Percentiles rank a stretch among this genome's conserved stretches.
Evolutionary conservation across 75 land plant species (phyloP).

Genomic region (Pinus tabuliformis): DNA sequence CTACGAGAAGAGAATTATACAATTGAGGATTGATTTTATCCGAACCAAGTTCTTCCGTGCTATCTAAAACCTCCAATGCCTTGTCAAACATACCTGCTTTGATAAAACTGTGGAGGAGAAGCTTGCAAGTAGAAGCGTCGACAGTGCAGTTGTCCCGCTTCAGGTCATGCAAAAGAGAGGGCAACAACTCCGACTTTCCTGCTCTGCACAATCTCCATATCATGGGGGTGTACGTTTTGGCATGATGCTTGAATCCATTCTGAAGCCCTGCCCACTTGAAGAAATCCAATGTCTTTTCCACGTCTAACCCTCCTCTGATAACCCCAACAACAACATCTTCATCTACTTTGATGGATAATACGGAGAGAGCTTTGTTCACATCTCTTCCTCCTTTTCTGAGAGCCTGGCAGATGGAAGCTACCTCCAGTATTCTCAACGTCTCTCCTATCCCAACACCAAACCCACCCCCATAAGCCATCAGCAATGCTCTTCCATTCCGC

Average conservation of each 20-base stretch:
- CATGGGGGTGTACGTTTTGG: slow-evolving; percentile 1
- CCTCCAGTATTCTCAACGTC: slow-evolving; percentile 8
- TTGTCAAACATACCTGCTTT: slow-evolving; percentile 31
- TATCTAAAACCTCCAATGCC: slow-evolving; percentile 32
- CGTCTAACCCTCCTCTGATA: slow-evolving; percentile 2
- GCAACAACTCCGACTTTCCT: slow-evolving; percentile 1
- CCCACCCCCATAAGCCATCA: not conserved
- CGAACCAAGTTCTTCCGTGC: slow-evolving; percentile 14
- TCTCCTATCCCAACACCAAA: not conserved
- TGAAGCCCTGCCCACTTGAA: slow-evolving; percentile 6
- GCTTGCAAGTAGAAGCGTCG: slow-evolving; percentile 24
- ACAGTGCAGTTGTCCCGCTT: not conserved
- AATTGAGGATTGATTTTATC: slow-evolving; percentile 10
- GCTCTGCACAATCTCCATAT: slow-evolving; percentile 9
- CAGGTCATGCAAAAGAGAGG: not conserved
- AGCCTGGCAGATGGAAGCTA: slow-evolving; percentile 6
- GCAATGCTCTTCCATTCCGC: not conserved
- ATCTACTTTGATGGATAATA: not conserved
- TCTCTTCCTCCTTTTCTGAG: slow-evolving; percentile 8
- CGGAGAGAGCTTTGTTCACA: slow-evolving; percentile 4
- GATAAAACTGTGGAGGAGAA: slow-evolving; percentile 30
- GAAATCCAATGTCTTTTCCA: slow-evolving; percentile 6
- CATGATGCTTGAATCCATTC: slow-evolving; percentile 5
- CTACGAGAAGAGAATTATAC: slow-evolving; percentile 42
- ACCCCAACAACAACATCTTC: slow-evolving; percentile 2